phyloP scores from a whole-genome alignment of 768 basidiomycete species.

The Phaffia tasmanica region DNA sequence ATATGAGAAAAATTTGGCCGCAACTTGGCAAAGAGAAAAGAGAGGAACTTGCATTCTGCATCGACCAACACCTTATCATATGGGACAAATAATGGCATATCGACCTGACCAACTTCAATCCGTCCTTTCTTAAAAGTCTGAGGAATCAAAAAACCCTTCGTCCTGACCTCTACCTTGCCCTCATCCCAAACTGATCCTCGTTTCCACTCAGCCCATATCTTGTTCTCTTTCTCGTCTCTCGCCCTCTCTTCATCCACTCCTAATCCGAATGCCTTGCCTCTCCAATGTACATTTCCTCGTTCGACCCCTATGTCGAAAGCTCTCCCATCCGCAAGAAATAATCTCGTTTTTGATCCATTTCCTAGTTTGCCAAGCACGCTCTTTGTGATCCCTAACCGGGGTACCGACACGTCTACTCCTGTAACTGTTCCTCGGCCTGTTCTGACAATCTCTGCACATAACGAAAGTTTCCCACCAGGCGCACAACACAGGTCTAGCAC shows the following conservation, averaged over 20 bases:
- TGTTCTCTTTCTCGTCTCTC: neutral
- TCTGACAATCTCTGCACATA: constrained; percentile 9
- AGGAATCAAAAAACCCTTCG: neutral
- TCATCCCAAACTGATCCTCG: neutral
- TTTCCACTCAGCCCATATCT: constrained; percentile 1
- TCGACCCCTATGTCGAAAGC: constrained; percentile 16
- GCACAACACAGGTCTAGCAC: constrained; percentile 25
- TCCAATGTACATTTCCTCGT: constrained; percentile 7
- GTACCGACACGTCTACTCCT: constrained; percentile 14
- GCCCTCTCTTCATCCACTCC: constrained; percentile 6
- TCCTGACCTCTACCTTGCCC: neutral
- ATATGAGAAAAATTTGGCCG: too few species aligned
- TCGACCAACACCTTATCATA: constrained; percentile 26
- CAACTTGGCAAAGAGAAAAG: too few species aligned
- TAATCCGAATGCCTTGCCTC: constrained; percentile 5
- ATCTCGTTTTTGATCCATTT: constrained; percentile 4
- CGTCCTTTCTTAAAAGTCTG: neutral
- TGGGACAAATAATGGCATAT: constrained; percentile 2
- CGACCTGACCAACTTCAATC: neutral
- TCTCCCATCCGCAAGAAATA: constrained; percentile 16
- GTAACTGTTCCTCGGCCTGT: constrained; percentile 19
- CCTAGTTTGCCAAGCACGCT: neutral
- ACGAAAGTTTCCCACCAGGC: constrained; percentile 18
- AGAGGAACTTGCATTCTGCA: too few species aligned
- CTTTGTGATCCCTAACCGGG: constrained; percentile 2